A percentile compares a stretch with the other conserved stretches of the same genome.
These are phyloP conservation scores for Cadophora malorum DNA, from an alignment of 2,329 filamentous ascomycete species.

Conservation along the genomic window DNA sequence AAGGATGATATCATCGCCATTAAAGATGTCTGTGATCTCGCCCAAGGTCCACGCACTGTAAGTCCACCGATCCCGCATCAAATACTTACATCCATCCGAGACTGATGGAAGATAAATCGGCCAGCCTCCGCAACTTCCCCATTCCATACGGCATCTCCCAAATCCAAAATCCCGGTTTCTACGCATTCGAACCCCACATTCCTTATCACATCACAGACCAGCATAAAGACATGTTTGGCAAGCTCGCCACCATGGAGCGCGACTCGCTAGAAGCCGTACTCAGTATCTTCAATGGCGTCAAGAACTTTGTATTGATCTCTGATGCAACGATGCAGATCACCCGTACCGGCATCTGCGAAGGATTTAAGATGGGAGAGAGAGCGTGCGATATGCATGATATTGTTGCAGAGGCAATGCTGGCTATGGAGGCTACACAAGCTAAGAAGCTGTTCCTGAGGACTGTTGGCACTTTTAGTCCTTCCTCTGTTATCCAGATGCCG, in stretches of 20 bases:
- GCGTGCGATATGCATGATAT: neutral
- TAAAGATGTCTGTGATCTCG: neutral
- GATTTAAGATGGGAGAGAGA: neutral
- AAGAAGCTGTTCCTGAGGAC: neutral
- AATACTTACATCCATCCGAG: neutral
- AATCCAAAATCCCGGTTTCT: neutral
- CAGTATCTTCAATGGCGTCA: neutral
- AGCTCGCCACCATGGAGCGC: neutral
- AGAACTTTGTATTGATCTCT: neutral
- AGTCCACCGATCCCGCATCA: neutral
- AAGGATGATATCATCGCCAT: neutral
- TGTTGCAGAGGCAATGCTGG: neutral
- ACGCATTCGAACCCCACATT: neutral
- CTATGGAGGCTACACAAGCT: neutral
- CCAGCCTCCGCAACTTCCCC: neutral
- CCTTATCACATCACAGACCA: neutral
- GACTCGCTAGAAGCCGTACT: neutral
- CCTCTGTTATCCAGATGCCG: neutral
- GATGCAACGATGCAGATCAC: neutral
- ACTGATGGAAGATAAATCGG: neutral
- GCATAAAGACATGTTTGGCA: neutral
- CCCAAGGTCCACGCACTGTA: neutral
- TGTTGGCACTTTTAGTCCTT: neutral
- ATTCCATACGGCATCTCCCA: neutral
- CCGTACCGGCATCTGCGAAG: neutral